A percentile compares a stretch with the other conserved stretches of the same genome.
These are phyloP conservation scores for Citeromyces hawaiiensis DNA, from an alignment of 1,139 yeast species.

Conservation along the genomic window DNA sequence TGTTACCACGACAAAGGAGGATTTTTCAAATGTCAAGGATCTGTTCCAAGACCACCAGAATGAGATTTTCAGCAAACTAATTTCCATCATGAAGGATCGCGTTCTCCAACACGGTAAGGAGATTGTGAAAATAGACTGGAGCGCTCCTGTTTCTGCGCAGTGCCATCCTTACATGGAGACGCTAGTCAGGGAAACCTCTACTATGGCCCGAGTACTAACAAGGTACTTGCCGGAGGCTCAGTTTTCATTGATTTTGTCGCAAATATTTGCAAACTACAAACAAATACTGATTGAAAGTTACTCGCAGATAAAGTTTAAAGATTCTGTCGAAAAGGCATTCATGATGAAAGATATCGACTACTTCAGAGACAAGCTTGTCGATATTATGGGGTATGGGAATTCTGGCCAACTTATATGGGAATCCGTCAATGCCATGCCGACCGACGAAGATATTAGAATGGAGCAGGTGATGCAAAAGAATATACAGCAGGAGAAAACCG, in stretches of 20 bases:
- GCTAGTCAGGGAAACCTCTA: slow-evolving; percentile 51
- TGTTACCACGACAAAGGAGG: slow-evolving; percentile 17
- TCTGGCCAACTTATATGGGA: slow-evolving; percentile 59
- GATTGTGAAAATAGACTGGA: slow-evolving; percentile 36
- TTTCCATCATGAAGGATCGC: slow-evolving; percentile 60
- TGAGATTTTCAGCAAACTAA: slow-evolving; percentile 53
- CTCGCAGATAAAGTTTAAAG: slow-evolving; percentile 37
- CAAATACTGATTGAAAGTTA: slow-evolving; percentile 40
- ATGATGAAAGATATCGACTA: slow-evolving; percentile 52
- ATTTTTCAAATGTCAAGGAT: slow-evolving; percentile 21
- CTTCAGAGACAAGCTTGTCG: slow-evolving; percentile 45
- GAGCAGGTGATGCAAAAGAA: slow-evolving; percentile 30
- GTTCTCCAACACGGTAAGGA: slow-evolving; percentile 34
- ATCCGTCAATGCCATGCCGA: slow-evolving; percentile 40
- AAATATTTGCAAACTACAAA: slow-evolving; percentile 50
- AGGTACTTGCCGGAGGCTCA: slow-evolving; percentile 44
- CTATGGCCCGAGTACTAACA: slow-evolving; percentile 47
- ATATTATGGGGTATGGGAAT: slow-evolving; percentile 50
- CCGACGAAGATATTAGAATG: slow-evolving; percentile 36
- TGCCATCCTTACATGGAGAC: slow-evolving; percentile 54
- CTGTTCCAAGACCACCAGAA: slow-evolving; percentile 45
- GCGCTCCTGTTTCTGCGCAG: slow-evolving; percentile 29
- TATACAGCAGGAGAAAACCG: slow-evolving; percentile 10
- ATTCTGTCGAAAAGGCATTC: slow-evolving; percentile 37
- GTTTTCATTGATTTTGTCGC: slow-evolving; percentile 34